These are phyloP conservation scores for Rhypophila decipiens DNA, from an alignment of 495 filamentous ascomycete genomes.

Conservation along the genomic window DNA sequence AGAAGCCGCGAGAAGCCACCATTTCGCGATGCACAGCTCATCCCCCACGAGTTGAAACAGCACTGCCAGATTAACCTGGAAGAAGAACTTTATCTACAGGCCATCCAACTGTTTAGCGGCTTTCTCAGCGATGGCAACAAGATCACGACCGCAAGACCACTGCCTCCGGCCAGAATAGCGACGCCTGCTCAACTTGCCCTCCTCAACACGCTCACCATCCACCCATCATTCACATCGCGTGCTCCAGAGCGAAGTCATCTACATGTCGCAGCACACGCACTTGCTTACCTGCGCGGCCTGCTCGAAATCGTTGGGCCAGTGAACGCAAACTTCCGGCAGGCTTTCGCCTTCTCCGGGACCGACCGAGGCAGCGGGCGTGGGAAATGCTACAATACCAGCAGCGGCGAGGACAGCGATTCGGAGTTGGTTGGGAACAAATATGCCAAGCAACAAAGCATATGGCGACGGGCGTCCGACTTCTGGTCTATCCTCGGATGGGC, in stretches of 20 bases:
- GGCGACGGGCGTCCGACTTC: slow-evolving; percentile 70
- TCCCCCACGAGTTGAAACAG: slow-evolving; percentile 57
- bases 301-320: slow-evolving; percentile 35
- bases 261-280: slow-evolving; percentile 31
- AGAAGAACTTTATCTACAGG: slow-evolving; percentile 68
- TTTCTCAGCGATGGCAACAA: slow-evolving; percentile 53
- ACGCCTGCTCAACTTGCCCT: slow-evolving; percentile 60
- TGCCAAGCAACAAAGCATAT: slow-evolving; percentile 60
- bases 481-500: slow-evolving; percentile 90
- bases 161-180: slow-evolving; percentile 35
- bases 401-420: slow-evolving; percentile 5
- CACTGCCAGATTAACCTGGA: slow-evolving; percentile 69
- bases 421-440: slow-evolving; percentile 45
- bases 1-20: slow-evolving; percentile 3
- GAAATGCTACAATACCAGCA: not conserved
- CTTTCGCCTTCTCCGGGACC: slow-evolving; percentile 22
- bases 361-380: not conserved
- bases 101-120: slow-evolving; percentile 60
- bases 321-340: slow-evolving; percentile 34
- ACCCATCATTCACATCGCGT: slow-evolving; percentile 58
- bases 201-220: slow-evolving; percentile 60
- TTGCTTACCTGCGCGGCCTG: slow-evolving; percentile 35
- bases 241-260: slow-evolving; percentile 25
- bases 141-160: not conserved
- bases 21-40: slow-evolving; percentile 47